Evolutionary conservation across 352 stramenopile genomes (phyloP).

Genomic region (Phytophthora colocasiae): DNA sequence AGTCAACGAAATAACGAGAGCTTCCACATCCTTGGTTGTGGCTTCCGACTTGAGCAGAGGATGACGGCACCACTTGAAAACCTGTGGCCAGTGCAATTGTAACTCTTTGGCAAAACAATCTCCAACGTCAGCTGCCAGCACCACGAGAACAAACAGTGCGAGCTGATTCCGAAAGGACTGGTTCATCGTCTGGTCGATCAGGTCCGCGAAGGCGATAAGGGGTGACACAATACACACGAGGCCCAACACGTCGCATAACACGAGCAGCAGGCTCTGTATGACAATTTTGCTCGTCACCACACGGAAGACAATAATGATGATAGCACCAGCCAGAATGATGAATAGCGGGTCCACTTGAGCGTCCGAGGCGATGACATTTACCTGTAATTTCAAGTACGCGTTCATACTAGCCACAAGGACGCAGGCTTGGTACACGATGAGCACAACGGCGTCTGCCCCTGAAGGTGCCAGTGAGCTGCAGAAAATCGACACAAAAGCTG

Average conservation of each 20-base stretch:
- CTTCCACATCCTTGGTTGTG: slow-evolving; percentile 36
- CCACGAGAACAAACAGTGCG: slow-evolving; percentile 53
- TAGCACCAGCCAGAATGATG: slow-evolving; percentile 49
- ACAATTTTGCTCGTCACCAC: slow-evolving; percentile 61
- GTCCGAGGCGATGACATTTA: slow-evolving; percentile 33
- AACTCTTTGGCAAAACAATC: slow-evolving; percentile 33
- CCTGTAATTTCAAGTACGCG: slow-evolving; percentile 54
- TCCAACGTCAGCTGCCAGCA: slow-evolving; percentile 56
- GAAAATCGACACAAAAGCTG: slow-evolving; percentile 41
- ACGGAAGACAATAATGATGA: slow-evolving; percentile 50
- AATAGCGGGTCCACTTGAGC: slow-evolving; percentile 57
- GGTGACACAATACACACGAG: slow-evolving; percentile 49
- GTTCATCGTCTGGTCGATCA: slow-evolving; percentile 50
- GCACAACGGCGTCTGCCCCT: slow-evolving; percentile 44
- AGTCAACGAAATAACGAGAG: slow-evolving; percentile 37
- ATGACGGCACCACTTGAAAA: slow-evolving; percentile 28
- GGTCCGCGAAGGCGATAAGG: slow-evolving; percentile 51
- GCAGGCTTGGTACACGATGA: slow-evolving; percentile 52
- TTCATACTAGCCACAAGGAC: slow-evolving; percentile 61
- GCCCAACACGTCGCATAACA: slow-evolving; percentile 50
- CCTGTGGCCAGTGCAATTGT: slow-evolving; percentile 33
- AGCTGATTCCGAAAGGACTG: slow-evolving; percentile 47
- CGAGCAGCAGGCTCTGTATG: slow-evolving; percentile 51
- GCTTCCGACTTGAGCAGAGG: slow-evolving; percentile 35
- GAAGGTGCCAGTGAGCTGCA: slow-evolving; percentile 47